Conservation (phyloP, 2,329 filamentous ascomycete genomes). For the Colletotrichum shisoi region DNA sequence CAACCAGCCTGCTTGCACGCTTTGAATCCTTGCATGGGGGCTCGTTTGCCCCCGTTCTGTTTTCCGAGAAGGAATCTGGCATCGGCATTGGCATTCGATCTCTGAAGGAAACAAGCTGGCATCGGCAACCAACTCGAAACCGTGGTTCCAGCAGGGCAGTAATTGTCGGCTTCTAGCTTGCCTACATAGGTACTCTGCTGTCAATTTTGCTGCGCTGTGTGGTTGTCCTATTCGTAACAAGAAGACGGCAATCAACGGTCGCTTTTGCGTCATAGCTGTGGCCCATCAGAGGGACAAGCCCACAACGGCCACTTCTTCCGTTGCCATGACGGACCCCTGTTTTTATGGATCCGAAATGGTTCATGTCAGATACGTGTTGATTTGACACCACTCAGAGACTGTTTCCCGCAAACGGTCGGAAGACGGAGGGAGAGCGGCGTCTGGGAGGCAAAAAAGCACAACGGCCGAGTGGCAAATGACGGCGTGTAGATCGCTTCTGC, state of each 20-base stretch:
- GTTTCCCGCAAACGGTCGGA: conserved; percentile 11
- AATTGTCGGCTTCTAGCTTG: neutral
- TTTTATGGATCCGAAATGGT: neutral
- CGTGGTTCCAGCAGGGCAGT: neutral
- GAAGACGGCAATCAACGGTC: conserved; percentile 1
- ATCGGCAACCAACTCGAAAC: neutral
- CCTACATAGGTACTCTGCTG: no score
- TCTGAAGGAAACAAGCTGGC: neutral
- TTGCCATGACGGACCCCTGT: neutral
- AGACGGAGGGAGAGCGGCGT: conserved; percentile 18
- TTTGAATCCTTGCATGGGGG: neutral
- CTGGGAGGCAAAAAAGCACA: conserved; percentile 8
- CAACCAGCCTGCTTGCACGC: neutral
- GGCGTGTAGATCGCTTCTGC: conserved; percentile 24
- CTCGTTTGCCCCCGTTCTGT: neutral
- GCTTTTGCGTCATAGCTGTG: conserved; percentile 24
- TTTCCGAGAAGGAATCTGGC: conserved; percentile 12
- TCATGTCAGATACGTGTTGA: neutral
- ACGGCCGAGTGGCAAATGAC: conserved; percentile 29
- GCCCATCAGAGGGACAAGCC: neutral
- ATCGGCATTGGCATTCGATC: neutral
- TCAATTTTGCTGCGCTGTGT: neutral
- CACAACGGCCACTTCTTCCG: conserved; percentile 12
- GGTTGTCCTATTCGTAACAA: neutral
- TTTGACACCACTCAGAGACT: neutral